Evolutionary conservation across 2,329 filamentous ascomycete genomes (phyloP).

Genomic region (Ploettnerulaceae sp.): DNA sequence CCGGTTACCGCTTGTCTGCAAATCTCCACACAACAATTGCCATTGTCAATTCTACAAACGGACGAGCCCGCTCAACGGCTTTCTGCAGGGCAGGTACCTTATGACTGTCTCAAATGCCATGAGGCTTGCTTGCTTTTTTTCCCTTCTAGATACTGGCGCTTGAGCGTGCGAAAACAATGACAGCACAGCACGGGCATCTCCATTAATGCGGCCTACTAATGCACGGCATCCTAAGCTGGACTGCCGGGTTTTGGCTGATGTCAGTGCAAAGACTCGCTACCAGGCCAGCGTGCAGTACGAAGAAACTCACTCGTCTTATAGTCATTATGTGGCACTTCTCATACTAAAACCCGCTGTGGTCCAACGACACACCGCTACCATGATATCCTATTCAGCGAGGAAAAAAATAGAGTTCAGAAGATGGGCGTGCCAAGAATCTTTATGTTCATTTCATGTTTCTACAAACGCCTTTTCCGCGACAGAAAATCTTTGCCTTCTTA

Average conservation of each 20-base stretch:
- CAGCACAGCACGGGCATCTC: constrained; percentile 19
- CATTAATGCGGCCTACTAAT: constrained; percentile 27
- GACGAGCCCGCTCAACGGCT: constrained; percentile 20
- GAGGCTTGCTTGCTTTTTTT: constrained; percentile 10
- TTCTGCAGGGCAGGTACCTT: constrained; percentile 17
- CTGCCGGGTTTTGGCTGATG: constrained; percentile 9
- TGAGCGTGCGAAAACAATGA: constrained; percentile 19
- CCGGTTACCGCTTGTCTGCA: constrained; percentile 4
- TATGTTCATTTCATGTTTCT: constrained; percentile 18
- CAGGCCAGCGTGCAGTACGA: neutral
- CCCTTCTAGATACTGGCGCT: too few species aligned
- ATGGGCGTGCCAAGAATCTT: constrained; percentile 11
- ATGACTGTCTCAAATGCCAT: constrained; percentile 16
- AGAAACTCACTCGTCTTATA: constrained; percentile 24
- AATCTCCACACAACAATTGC: constrained; percentile 16
- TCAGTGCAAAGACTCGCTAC: constrained; percentile 13
- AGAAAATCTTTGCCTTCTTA: constrained; percentile 10
- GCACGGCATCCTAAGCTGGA: constrained; percentile 27
- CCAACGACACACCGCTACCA: constrained; percentile 20
- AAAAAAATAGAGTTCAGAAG: constrained; percentile 5
- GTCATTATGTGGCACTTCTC: constrained; percentile 11
- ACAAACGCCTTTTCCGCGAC: constrained; percentile 19
- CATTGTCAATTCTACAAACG: constrained; percentile 23
- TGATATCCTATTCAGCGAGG: too few species aligned
- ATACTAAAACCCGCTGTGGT: constrained; percentile 17